These are phyloP conservation scores for Amanita rimosa DNA, from an alignment of 768 basidiomycete genomes.

Conservation along the genomic window DNA sequence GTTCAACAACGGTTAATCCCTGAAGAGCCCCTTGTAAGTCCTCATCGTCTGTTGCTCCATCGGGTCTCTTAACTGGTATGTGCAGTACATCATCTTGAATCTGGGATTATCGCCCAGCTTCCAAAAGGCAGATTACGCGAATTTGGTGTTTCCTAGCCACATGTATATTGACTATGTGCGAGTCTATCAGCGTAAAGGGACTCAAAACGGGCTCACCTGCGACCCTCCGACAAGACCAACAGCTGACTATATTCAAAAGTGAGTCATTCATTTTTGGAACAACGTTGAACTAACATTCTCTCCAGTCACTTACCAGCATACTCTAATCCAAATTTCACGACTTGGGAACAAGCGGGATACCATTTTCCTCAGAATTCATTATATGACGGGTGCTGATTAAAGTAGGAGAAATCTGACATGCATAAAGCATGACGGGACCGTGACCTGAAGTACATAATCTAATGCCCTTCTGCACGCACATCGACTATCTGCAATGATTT, in stretches of 20 bases:
- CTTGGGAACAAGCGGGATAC: slow-evolving; percentile 72
- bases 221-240: slow-evolving; percentile 75
- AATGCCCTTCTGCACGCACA: not conserved
- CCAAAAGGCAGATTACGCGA: slow-evolving; percentile 58
- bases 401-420: not conserved
- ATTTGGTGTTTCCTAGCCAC: slow-evolving; percentile 65
- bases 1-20: slow-evolving; percentile 65
- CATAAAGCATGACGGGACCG: not conserved
- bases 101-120: slow-evolving; percentile 72
- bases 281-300: not conserved
- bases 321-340: slow-evolving; percentile 73
- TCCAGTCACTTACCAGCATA: slow-evolving; percentile 44
- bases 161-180: slow-evolving; percentile 90
- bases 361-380: slow-evolving; percentile 59
- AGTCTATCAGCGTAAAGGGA: slow-evolving; percentile 70
- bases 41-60: slow-evolving; percentile 2
- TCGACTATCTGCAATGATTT: slow-evolving; percentile 6
- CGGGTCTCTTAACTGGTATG: slow-evolving; percentile 6
- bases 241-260: slow-evolving; percentile 60
- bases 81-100: slow-evolving; percentile 75
- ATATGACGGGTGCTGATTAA: slow-evolving; percentile 29
- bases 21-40: slow-evolving; percentile 87
- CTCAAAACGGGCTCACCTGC: slow-evolving; percentile 65
- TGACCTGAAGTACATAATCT: slow-evolving; percentile 1
- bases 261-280: slow-evolving; percentile 9